phyloP scores from a whole-genome alignment of 768 basidiomycete species.

The Panellus pusillus region DNA sequence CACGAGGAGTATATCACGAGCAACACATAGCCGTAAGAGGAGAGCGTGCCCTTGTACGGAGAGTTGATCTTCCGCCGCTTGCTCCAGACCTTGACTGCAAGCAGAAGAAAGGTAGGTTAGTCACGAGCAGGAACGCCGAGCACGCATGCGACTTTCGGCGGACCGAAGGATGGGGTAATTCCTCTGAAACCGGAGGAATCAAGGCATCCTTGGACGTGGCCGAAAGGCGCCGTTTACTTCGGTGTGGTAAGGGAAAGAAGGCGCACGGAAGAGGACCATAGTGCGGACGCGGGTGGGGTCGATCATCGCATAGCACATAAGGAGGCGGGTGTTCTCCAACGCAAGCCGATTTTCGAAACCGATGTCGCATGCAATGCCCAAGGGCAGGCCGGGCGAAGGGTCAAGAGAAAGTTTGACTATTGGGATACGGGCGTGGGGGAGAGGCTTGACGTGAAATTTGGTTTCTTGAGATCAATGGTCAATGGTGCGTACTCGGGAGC shows the following conservation, averaged over 20 bases:
- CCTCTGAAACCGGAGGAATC: constrained; percentile 1
- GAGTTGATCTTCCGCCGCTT: constrained; percentile 99
- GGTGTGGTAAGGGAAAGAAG: constrained; percentile 1
- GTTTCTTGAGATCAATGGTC: constrained; percentile 58
- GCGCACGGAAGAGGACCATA: constrained; percentile 94
- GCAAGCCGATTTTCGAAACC: constrained; percentile 98
- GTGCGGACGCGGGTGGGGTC: constrained; percentile 93
- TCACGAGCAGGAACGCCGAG: neutral
- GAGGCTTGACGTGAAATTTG: constrained; percentile 92
- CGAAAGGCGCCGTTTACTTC: constrained; percentile 12
- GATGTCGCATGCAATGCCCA: constrained; percentile 96
- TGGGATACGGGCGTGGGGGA: constrained; percentile 96
- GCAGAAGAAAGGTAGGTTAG: constrained; percentile 5
- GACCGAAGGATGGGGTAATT: constrained; percentile 5
- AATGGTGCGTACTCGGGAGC: neutral
- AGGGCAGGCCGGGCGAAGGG: constrained; percentile 76
- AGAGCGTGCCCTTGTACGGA: constrained; percentile 94
- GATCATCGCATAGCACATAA: constrained; percentile 97
- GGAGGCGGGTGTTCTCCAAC: constrained; percentile 91
- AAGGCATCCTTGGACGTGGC: constrained; percentile 7
- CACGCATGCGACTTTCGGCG: neutral
- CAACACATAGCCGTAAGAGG: constrained; percentile 96
- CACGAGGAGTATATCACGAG: constrained; percentile 96
- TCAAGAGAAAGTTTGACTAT: constrained; percentile 96
- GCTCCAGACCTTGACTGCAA: constrained; percentile 96